Evolutionary conservation across 768 basidiomycete species (phyloP).

Genomic region (Amanita muscaria): DNA sequence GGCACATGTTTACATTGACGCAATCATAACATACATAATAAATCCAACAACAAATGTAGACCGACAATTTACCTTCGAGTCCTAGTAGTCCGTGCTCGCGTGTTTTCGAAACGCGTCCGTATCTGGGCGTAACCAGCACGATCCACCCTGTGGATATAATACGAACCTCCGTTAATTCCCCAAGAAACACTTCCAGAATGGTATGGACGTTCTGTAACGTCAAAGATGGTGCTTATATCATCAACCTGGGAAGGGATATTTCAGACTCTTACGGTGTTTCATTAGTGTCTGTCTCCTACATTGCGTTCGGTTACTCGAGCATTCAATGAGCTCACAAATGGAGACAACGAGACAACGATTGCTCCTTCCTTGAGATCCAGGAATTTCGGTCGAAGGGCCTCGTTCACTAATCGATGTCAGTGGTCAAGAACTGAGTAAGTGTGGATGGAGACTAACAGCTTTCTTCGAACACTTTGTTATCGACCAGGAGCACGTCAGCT

Average conservation of each 20-base stretch:
- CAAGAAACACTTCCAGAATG: slow-evolving; percentile 74
- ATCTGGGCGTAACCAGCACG: slow-evolving; percentile 59
- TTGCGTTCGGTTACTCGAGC: slow-evolving; percentile 81
- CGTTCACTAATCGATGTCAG: slow-evolving; percentile 55
- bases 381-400: slow-evolving; percentile 79
- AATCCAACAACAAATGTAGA: not conserved
- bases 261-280: slow-evolving; percentile 4
- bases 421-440: not conserved
- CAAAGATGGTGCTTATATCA: slow-evolving; percentile 77
- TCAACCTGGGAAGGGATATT: slow-evolving; percentile 38
- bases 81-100: slow-evolving; percentile 28
- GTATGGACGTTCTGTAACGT: slow-evolving; percentile 60
- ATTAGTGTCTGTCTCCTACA: slow-evolving; percentile 30
- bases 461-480: slow-evolving; percentile 79
- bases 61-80: slow-evolving; percentile 18
- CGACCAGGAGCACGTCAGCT: slow-evolving; percentile 89
- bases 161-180: slow-evolving; percentile 62
- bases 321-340: slow-evolving; percentile 66
- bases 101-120: slow-evolving; percentile 45
- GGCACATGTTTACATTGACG: slow-evolving; percentile 3
- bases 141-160: slow-evolving; percentile 73
- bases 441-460: slow-evolving; percentile 44
- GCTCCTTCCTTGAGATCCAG: slow-evolving; percentile 92
- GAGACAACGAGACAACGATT: slow-evolving; percentile 79
- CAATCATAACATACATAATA: not conserved